These are phyloP conservation scores for Trichosanthes cucumerina DNA, from an alignment of 306 rosid genomes.

Conservation along the genomic window DNA sequence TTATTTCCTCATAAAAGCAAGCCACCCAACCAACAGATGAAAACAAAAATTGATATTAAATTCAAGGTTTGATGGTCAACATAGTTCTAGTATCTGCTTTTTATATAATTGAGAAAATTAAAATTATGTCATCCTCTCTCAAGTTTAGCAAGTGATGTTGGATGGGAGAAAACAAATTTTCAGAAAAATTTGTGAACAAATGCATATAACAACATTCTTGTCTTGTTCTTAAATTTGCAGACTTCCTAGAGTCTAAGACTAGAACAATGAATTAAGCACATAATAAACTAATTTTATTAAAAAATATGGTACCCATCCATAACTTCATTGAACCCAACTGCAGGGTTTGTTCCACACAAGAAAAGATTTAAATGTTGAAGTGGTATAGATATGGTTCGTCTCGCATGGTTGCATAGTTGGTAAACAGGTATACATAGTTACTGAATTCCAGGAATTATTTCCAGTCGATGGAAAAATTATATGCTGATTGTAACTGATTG, in stretches of 20 bases:
- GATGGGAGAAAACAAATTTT: not conserved
- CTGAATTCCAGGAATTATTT: slow-evolving; percentile 3
- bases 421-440: slow-evolving; percentile 2
- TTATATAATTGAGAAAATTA: not conserved
- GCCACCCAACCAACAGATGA: not conserved
- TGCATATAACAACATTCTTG: not conserved
- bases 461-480: not conserved
- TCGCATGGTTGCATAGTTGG: slow-evolving; percentile 7
- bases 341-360: slow-evolving; percentile 12
- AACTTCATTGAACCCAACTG: slow-evolving; percentile 13
- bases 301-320: slow-evolving; percentile 5
- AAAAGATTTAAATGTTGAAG: slow-evolving; percentile 13
- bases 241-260: not conserved
- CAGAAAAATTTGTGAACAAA: not conserved
- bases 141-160: not conserved
- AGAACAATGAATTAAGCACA: not conserved
- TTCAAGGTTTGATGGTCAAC: not conserved
- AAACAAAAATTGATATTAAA: not conserved
- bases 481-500: not conserved
- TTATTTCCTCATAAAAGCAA: not conserved
- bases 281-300: not conserved
- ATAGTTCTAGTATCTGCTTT: not conserved
- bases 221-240: not conserved
- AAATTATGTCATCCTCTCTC: not conserved
- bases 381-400: slow-evolving; percentile 11